Percentiles rank a stretch among this genome's conserved stretches.
Conservation (phyloP, 306 rosid species). For the Pyrus betulifolia region DNA sequence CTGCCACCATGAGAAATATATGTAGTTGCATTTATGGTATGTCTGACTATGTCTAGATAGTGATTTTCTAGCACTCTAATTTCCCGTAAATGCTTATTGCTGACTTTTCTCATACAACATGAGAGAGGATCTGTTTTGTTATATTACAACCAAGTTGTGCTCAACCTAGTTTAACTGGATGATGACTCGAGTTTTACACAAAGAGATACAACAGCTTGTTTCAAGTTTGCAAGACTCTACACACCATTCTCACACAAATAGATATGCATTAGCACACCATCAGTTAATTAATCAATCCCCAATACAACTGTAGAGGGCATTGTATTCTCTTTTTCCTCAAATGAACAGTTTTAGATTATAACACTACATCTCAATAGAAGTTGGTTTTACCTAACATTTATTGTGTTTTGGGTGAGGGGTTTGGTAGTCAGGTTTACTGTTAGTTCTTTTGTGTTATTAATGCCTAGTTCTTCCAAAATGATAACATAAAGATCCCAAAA, state of each 20-base stretch:
- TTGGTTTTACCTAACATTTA: not conserved
- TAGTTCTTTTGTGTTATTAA: not conserved
- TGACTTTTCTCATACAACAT: not conserved
- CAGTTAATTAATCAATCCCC: not conserved
- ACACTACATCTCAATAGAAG: not conserved
- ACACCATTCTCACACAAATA: not conserved
- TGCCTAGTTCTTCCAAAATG: not conserved
- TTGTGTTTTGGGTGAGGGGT: no score
- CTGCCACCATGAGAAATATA: not conserved
- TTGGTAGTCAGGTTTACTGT: not conserved
- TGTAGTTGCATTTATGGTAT: not conserved
- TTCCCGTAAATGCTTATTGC: not conserved
- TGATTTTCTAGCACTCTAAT: not conserved
- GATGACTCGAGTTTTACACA: not conserved
- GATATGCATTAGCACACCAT: not conserved
- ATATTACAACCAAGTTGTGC: no score
- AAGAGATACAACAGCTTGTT: not conserved
- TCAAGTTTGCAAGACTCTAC: not conserved
- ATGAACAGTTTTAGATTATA: not conserved
- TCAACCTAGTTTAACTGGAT: not conserved
- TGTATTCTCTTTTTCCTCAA: not conserved
- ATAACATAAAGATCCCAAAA: not conserved
- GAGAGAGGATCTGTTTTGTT: not conserved
- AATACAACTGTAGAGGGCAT: no score
- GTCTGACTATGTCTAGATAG: not conserved